These are phyloP conservation scores for Globisporangium cederbergense DNA, from an alignment of 352 stramenopile species.

Conservation along the genomic window DNA sequence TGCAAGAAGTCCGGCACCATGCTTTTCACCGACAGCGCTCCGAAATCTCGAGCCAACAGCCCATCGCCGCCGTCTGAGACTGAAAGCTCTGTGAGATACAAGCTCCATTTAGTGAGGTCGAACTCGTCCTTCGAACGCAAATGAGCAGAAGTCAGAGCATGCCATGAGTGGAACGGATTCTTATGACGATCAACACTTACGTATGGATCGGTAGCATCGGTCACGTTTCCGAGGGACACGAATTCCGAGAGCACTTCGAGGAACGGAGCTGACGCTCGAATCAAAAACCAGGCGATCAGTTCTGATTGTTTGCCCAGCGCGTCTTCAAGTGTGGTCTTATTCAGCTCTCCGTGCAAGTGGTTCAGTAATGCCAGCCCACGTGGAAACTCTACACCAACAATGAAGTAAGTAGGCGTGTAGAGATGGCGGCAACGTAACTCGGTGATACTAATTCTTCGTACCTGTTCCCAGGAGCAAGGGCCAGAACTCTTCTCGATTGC, in stretches of 20 bases:
- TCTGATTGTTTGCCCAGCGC: conserved; percentile 22
- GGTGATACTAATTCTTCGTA: background rate
- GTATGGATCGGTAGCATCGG: conserved; percentile 43
- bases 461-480: conserved; percentile 32
- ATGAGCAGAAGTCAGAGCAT: background rate
- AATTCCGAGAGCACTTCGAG: conserved; percentile 51
- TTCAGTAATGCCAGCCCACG: conserved; percentile 49
- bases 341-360: conserved; percentile 38
- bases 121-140: conserved; percentile 38
- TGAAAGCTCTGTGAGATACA: conserved; percentile 26
- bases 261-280: conserved; percentile 49
- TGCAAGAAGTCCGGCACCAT: conserved; percentile 40
- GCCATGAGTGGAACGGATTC: background rate
- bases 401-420: conserved; percentile 14
- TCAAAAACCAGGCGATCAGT: conserved; percentile 53
- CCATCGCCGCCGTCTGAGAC: conserved; percentile 25
- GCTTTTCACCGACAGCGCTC: background rate
- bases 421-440: background rate
- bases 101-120: conserved; percentile 38
- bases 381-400: conserved; percentile 33
- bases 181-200: conserved; percentile 26
- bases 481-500: conserved; percentile 35
- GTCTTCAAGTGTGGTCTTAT: conserved; percentile 34
- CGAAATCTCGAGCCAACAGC: conserved; percentile 24
- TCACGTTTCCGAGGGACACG: conserved; percentile 36